Evolutionary conservation across 73 alveolate genomes (phyloP).

Genomic region (Loxodes magnus): DNA sequence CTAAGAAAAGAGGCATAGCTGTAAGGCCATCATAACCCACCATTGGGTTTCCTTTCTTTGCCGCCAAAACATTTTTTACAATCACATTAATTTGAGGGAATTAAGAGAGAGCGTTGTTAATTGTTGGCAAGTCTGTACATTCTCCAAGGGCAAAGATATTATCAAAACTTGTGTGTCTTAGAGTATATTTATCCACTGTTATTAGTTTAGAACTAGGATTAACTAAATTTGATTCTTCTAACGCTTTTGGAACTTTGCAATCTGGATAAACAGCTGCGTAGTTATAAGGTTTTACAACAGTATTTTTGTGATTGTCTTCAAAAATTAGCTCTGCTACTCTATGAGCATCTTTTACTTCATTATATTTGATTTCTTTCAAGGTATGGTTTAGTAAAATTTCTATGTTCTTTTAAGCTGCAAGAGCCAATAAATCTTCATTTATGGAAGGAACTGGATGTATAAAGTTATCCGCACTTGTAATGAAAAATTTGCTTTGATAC

Average conservation of each 20-base stretch:
- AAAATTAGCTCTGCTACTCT: conserved; percentile 2
- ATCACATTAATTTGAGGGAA: conserved; percentile 8
- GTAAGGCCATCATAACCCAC: conserved; percentile 2
- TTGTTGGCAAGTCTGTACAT: not conserved
- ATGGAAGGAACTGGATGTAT: conserved; percentile 4
- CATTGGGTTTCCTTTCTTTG: not conserved
- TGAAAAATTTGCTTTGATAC: conserved; percentile 2
- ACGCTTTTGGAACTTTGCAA: conserved; percentile 1
- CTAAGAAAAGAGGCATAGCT: conserved; percentile 13
- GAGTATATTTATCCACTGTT: not conserved
- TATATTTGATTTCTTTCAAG: conserved; percentile 6
- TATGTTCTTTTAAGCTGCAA: conserved; percentile 2
- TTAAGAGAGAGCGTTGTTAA: conserved; percentile 5
- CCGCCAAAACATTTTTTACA: not conserved
- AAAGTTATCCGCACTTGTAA: conserved; percentile 5
- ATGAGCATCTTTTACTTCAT: not conserved
- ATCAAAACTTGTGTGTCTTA: not conserved
- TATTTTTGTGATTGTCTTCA: not conserved
- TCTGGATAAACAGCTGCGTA: conserved; percentile 3
- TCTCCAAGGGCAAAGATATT: conserved; percentile 8
- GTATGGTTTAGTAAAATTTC: not conserved
- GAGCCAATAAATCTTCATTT: not conserved
- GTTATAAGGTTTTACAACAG: not conserved
- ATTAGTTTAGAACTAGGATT: too few relatives aligned
- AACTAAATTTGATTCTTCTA: not conserved